Evolutionary conservation across 2,329 filamentous ascomycete genomes (phyloP), one percentile per base, ranked within the genome.

Genomic region (Aspergillus oerlinghausenensis): DNA sequence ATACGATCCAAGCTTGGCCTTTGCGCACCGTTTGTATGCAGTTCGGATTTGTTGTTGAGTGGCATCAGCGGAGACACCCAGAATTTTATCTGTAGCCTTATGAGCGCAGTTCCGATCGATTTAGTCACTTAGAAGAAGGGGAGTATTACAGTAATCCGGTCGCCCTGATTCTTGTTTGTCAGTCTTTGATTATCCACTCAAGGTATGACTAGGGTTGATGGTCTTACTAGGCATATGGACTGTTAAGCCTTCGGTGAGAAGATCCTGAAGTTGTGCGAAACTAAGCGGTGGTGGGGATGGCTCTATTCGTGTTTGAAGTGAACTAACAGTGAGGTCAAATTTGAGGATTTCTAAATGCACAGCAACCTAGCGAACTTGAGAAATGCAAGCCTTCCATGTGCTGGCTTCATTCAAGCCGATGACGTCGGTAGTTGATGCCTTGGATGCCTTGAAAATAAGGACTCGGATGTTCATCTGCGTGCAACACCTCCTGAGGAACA

Each of bases 11-110:
- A 14, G 50, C 5, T 26, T 26, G 23, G 7, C 38, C 7, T 38
- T 14, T 29, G n/a, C 63, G 40, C 66, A 90, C 88, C 88, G 88
- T 74, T 99, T 99, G 81, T 97, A 99, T 51, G 92, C 94, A 80
- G 90, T 89, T 66, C 93, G 89, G 70, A 99, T 88, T 72, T 97
- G 89, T 68, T 92, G 86, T 57, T 87, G 84, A 0, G 86, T 88
- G 35, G 93, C 92, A 64, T 82, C 88, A 38, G 90, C 83, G 52
- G 86, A 72, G 59, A 96, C 75, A 61, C 88, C 88, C 51, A 96
- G 86, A 62, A 89, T 83, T 51, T 83, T 85, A 77, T 93, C 89
- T 92, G 62, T 17, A 50, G 40, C 21, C 61, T 38, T 54, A 49
- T 42, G 51, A 55, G 26, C 38, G 55, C 60, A 14, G 25, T 21